Evolutionary conservation across 2,329 filamentous ascomycete species (phyloP).

Genomic region (Cladosporium sphaerospermum): DNA sequence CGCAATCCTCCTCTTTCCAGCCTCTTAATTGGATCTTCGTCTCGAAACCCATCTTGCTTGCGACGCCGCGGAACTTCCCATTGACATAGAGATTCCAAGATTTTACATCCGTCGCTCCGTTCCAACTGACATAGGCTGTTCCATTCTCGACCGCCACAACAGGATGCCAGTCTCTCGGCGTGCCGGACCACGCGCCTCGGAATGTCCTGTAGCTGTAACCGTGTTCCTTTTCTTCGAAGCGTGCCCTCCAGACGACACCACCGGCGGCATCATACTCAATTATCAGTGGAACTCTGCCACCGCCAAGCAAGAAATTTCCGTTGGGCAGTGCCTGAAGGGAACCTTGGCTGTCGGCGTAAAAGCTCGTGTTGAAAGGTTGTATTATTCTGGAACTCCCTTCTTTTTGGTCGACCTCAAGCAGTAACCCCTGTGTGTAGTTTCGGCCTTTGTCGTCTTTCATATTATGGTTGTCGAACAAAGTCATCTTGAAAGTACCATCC

Average conservation of each 20-base stretch:
- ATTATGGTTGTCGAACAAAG: conserved; percentile 22
- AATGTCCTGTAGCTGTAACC: conserved; percentile 21
- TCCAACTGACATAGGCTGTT: conserved; percentile 23
- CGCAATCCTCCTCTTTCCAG: neutral
- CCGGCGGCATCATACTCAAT: conserved; percentile 16
- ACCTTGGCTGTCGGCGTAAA: conserved; percentile 19
- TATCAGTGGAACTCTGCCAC: conserved; percentile 18
- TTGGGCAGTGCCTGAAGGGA: conserved; percentile 15
- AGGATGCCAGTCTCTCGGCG: conserved; percentile 11
- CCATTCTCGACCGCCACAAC: conserved; percentile 5
- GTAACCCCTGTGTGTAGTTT: conserved; percentile 14
- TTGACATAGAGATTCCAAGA: conserved; percentile 22
- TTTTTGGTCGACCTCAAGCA: conserved; percentile 14
- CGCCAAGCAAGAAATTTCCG: conserved; percentile 19
- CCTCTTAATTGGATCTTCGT: neutral
- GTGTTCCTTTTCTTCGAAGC: conserved; percentile 12
- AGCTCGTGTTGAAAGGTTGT: neutral
- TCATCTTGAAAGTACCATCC: conserved; percentile 18
- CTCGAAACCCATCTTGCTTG: conserved; percentile 5
- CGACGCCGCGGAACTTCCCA: neutral
- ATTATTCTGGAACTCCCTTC: conserved; percentile 1
- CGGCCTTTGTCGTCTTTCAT: conserved; percentile 11
- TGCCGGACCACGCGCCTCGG: conserved; percentile 21
- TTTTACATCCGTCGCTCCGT: conserved; percentile 25
- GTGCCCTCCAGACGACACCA: conserved; percentile 16